These are phyloP conservation scores for Kluyveromyces wickerhamii DNA, from an alignment of 805 yeast species.

Conservation along the genomic window DNA sequence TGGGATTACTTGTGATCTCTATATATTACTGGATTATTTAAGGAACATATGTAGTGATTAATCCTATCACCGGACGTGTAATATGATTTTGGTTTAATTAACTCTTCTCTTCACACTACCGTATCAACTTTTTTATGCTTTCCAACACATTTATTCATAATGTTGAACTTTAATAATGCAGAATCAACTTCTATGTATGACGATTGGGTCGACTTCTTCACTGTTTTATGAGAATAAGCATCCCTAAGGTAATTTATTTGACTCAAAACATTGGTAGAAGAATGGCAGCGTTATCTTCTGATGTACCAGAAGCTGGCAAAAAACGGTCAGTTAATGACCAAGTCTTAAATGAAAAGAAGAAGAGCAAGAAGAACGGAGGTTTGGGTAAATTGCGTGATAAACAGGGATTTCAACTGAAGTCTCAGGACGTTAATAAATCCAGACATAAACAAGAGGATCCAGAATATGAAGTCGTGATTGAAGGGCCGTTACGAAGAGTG, in stretches of 20 bases:
- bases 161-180: too few relatives aligned
- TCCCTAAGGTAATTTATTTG: too few relatives aligned
- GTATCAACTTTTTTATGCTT: too few relatives aligned
- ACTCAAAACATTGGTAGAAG: not conserved
- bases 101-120: too few relatives aligned
- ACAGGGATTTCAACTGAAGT: conserved; percentile 26
- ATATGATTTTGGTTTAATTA: too few relatives aligned
- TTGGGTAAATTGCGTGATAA: conserved; percentile 19
- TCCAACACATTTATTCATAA: too few relatives aligned
- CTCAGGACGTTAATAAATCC: conserved; percentile 22
- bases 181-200: too few relatives aligned
- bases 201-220: too few relatives aligned
- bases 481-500: conserved; percentile 60
- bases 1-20: not conserved
- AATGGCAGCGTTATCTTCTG: not conserved
- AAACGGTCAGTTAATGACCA: not conserved
- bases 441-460: conserved; percentile 50
- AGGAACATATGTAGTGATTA: too few relatives aligned
- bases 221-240: too few relatives aligned
- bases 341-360: not conserved
- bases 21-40: not conserved
- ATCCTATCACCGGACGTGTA: too few relatives aligned
- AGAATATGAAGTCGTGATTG: conserved; percentile 47
- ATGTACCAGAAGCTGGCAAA: not conserved
- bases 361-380: conserved; percentile 7